Percentiles rank a stretch among this genome's conserved stretches.
Conservation (phyloP, 2,329 filamentous ascomycete species). For the Colletotrichum agaves region DNA sequence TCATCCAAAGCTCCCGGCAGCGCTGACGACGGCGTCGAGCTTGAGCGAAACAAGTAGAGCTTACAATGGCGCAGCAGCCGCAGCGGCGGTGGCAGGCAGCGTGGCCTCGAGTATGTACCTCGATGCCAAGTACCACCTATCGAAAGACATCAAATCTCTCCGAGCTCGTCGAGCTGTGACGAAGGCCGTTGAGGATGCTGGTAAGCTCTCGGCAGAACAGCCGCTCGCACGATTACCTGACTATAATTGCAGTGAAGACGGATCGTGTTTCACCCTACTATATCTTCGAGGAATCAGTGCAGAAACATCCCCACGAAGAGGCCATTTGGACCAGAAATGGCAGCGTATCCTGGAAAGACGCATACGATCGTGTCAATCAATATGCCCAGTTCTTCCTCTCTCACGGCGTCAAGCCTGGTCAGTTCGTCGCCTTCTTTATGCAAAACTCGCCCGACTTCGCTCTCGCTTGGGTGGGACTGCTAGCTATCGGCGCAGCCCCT, state of each 20-base stretch:
- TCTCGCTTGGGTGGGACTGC: constrained; percentile 72
- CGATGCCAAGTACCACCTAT: constrained; percentile 75
- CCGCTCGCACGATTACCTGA: constrained; percentile 43
- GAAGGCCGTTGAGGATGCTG: constrained; percentile 51
- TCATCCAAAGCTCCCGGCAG: too few species aligned
- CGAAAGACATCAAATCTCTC: constrained; percentile 68
- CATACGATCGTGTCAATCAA: constrained; percentile 66
- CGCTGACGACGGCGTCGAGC: not conserved
- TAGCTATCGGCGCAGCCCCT: constrained; percentile 74
- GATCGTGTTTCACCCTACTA: constrained; percentile 73
- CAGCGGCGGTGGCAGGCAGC: constrained; percentile 51
- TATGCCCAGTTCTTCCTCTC: constrained; percentile 71
- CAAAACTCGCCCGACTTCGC: constrained; percentile 75
- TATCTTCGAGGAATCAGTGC: constrained; percentile 67
- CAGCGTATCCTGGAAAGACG: constrained; percentile 68
- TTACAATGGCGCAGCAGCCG: constrained; percentile 41
- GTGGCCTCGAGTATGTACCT: constrained; percentile 57
- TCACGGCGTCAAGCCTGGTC: constrained; percentile 66
- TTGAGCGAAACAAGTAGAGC: not conserved
- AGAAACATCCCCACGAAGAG: constrained; percentile 61
- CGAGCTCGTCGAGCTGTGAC: constrained; percentile 46
- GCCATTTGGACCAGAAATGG: constrained; percentile 75
- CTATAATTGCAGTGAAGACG: constrained; percentile 52
- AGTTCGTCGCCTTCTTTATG: constrained; percentile 74
- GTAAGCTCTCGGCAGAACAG: not conserved